Conservation (phyloP, 768 basidiomycete species). For the Russula sp. region DNA sequence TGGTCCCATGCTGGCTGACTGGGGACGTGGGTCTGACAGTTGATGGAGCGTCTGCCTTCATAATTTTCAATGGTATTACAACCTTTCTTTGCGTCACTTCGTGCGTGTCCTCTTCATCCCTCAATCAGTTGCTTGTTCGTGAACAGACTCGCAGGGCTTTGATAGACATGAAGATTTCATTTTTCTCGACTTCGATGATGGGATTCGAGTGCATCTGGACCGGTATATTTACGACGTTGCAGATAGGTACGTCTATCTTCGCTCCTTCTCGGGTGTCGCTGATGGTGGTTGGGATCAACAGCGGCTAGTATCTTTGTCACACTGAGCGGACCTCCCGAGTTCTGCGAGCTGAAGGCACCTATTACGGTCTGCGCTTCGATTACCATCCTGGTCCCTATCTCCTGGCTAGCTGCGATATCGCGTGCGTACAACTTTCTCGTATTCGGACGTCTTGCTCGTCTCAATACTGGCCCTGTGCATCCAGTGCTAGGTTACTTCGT, state of each 20-base stretch:
- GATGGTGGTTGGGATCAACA: slow-evolving; percentile 21
- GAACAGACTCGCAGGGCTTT: slow-evolving; percentile 16
- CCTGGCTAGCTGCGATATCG: slow-evolving; percentile 28
- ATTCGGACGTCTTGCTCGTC: background rate
- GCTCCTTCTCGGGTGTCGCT: slow-evolving; percentile 1
- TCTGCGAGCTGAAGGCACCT: slow-evolving; percentile 28
- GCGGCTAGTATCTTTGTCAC: slow-evolving; percentile 45
- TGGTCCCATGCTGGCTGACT: background rate
- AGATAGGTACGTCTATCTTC: slow-evolving; percentile 34
- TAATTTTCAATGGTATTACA: slow-evolving; percentile 5
- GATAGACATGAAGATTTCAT: slow-evolving; percentile 36
- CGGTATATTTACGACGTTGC: slow-evolving; percentile 38
- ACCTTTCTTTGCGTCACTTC: slow-evolving; percentile 37
- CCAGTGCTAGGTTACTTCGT: slow-evolving; percentile 51
- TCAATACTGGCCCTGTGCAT: background rate
- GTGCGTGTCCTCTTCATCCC: slow-evolving; percentile 23
- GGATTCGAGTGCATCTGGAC: slow-evolving; percentile 53
- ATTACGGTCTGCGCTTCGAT: slow-evolving; percentile 26
- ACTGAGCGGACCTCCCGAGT: slow-evolving; percentile 34
- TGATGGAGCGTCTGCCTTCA: background rate
- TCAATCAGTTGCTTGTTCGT: slow-evolving; percentile 41
- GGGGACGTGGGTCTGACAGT: background rate
- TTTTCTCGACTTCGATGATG: slow-evolving; percentile 35
- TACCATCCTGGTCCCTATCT: slow-evolving; percentile 25
- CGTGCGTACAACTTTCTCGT: slow-evolving; percentile 23